phyloP scores from a whole-genome alignment of 2,329 filamentous ascomycete genomes.

The Fusarium transvaalense region DNA sequence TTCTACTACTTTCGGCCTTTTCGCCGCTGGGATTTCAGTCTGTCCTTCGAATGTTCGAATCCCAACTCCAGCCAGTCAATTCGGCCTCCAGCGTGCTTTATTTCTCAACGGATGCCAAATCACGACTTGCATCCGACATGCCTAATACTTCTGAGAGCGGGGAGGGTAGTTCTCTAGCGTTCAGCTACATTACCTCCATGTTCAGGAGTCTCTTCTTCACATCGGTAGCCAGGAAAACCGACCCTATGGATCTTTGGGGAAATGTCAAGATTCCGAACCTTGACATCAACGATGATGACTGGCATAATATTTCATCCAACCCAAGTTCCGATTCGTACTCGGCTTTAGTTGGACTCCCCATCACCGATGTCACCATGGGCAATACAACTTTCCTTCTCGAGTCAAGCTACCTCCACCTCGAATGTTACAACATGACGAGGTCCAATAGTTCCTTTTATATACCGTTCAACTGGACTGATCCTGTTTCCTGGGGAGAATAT shows the following conservation, averaged over 20 bases:
- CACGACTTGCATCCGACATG: background rate
- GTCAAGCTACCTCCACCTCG: conserved; percentile 22
- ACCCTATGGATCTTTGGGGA: conserved; percentile 21
- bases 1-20: background rate
- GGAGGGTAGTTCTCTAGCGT: no score
- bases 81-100: background rate
- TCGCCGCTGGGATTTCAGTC: background rate
- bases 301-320: background rate
- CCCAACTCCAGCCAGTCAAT: background rate
- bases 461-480: background rate
- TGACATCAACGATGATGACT: background rate
- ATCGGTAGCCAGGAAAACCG: background rate
- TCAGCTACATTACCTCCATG: background rate
- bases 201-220: background rate
- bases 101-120: background rate
- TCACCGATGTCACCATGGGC: background rate
- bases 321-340: background rate
- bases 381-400: conserved; percentile 19
- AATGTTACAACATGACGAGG: background rate
- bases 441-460: no score
- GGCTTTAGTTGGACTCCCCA: conserved; percentile 17
- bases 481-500: background rate
- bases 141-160: no score
- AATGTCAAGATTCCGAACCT: conserved; percentile 28
- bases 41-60: background rate